Conservation (phyloP, 169 alveolate genomes). For the Plasmodium yoelii region DNA sequence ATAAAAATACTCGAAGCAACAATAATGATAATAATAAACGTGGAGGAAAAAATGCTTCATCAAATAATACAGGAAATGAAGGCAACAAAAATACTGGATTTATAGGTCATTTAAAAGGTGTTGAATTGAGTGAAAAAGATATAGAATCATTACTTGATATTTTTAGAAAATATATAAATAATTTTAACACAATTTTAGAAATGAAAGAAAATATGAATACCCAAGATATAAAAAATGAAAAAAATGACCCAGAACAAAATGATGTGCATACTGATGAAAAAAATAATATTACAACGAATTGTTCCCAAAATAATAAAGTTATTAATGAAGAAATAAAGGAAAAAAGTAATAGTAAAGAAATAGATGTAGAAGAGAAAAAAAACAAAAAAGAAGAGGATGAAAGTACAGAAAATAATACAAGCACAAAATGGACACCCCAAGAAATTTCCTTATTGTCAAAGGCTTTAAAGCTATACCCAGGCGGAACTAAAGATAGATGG, state of each 20-base stretch:
- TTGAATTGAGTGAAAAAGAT: conserved; percentile 36
- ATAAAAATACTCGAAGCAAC: neutral
- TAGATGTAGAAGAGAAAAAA: neutral
- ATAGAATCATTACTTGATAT: conserved; percentile 26
- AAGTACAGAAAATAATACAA: conserved; percentile 6
- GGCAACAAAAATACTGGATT: conserved; percentile 51
- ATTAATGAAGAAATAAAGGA: neutral
- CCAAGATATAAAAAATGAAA: neutral
- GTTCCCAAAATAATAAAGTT: neutral
- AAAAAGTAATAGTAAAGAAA: neutral
- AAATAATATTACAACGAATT: neutral
- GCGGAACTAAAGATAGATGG: conserved; percentile 94
- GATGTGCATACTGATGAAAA: neutral
- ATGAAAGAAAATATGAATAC: neutral
- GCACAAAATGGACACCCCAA: conserved; percentile 89
- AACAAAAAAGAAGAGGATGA: neutral
- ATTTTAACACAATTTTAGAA: conserved; percentile 15
- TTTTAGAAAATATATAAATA: conserved; percentile 52
- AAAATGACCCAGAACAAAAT: neutral
- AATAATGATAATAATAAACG: neutral
- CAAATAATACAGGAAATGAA: neutral
- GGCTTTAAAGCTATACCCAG: conserved; percentile 92
- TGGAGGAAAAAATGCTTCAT: conserved; percentile 1
- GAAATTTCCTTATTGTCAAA: conserved; percentile 91
- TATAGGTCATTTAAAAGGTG: conserved; percentile 45